These are phyloP conservation scores for Pseudozyma hubeiensis DNA, from an alignment of 1,284 basidiomycete species.

Conservation along the genomic window DNA sequence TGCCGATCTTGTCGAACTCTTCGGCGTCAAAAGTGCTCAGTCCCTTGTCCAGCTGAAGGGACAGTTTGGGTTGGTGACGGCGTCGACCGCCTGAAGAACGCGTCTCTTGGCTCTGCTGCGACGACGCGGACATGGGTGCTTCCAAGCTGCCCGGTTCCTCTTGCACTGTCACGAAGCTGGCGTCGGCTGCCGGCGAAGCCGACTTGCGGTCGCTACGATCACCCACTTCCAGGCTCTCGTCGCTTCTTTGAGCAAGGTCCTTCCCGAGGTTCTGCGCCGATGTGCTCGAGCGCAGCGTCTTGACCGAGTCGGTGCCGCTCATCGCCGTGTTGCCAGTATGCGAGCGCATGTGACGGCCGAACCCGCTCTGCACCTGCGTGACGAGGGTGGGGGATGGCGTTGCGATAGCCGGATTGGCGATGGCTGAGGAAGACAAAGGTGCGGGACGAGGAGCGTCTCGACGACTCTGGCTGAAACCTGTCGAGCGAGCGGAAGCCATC, in stretches of 20 bases:
- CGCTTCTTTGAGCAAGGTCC: slow-evolving; percentile 6
- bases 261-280: slow-evolving; percentile 52
- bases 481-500: slow-evolving; percentile 8
- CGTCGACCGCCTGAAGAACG: slow-evolving; percentile 26
- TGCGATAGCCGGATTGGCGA: slow-evolving; percentile 15
- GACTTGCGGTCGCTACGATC: slow-evolving; percentile 30
- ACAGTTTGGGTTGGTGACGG: slow-evolving; percentile 55
- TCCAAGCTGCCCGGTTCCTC: slow-evolving; percentile 24
- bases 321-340: slow-evolving; percentile 35
- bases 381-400: slow-evolving; percentile 36
- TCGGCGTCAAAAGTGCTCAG: slow-evolving; percentile 57
- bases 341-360: slow-evolving; percentile 45
- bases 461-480: slow-evolving; percentile 16
- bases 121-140: slow-evolving; percentile 43
- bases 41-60: slow-evolving; percentile 61
- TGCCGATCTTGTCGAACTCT: slow-evolving; percentile 55
- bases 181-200: slow-evolving; percentile 24
- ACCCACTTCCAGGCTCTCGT: slow-evolving; percentile 8
- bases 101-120: slow-evolving; percentile 40
- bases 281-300: slow-evolving; percentile 52
- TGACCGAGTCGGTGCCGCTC: slow-evolving; percentile 45
- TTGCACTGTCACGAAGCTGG: slow-evolving; percentile 40
- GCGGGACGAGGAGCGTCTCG: slow-evolving; percentile 23
- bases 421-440: slow-evolving; percentile 19
- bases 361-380: slow-evolving; percentile 47